Conservation (phyloP, 2,329 filamentous ascomycete species). For the Aspergillus thermomutatus region DNA sequence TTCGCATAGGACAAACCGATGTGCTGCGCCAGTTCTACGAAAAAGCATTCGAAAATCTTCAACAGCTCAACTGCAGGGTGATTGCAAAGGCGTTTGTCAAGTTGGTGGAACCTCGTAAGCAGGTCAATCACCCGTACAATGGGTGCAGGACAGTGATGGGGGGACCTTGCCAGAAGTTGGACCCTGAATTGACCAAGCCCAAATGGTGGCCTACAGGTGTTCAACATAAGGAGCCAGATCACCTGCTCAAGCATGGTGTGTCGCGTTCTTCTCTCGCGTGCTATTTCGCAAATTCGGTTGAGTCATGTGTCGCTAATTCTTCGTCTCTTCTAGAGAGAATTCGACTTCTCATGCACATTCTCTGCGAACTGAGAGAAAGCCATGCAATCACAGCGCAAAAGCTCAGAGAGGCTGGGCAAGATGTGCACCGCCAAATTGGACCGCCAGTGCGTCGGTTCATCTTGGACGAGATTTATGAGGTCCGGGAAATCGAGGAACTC, state of each 20-base stretch:
- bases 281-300: background rate
- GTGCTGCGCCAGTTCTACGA: conserved; percentile 35
- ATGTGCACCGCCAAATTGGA: conserved; percentile 36
- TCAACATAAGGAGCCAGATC: conserved; percentile 45
- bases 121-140: conserved; percentile 45
- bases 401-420: conserved; percentile 38
- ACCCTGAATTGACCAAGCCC: conserved; percentile 41
- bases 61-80: conserved; percentile 41
- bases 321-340: conserved; percentile 32
- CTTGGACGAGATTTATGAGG: conserved; percentile 40
- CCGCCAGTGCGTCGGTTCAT: conserved; percentile 34
- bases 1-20: conserved; percentile 27
- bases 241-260: conserved; percentile 42
- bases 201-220: conserved; percentile 39
- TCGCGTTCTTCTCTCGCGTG: background rate
- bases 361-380: conserved; percentile 35
- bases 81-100: conserved; percentile 44
- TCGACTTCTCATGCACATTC: conserved; percentile 38
- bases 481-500: conserved; percentile 38
- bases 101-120: conserved; percentile 43
- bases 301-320: background rate
- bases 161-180: conserved; percentile 24
- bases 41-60: conserved; percentile 37
- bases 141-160: conserved; percentile 26
- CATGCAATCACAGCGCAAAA: conserved; percentile 36